Evolutionary conservation across 2,329 filamentous ascomycete genomes (phyloP), one percentile per base, ranked within the genome.

Genomic region (Rhexocercosporidium sp.): DNA sequence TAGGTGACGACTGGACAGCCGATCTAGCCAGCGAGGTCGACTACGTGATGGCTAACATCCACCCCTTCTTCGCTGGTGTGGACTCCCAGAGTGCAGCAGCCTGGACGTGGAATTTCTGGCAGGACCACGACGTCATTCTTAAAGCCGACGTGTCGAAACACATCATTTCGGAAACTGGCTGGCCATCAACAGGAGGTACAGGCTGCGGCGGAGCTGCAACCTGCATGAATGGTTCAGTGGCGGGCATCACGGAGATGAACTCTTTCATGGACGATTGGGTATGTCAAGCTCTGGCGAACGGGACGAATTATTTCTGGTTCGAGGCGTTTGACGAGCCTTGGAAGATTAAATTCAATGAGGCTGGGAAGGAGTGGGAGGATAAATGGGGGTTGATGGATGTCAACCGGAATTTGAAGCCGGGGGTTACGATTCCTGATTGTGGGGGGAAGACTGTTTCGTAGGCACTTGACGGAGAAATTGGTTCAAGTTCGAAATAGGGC

Each of bases 291-390:
- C 80, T 97, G 70, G 82, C 82, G 27, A 97, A 97, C 75, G 91
- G 90, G 54, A 97, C 94, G 1, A 89, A 96, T 72, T 98, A 97
- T 78, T 97, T 97, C 77, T 98, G 95, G 95, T 97, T 98, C 78
- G 92, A 94, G 77, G 93, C 94, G 11, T 98, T 97, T 77, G 95
- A 98, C 77, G 95, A 98, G 83, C 94, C 94, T 2, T 98, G 95
- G 95, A 97, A 98, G 82, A 83, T 91, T 64, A 76, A 79, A 20
- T 97, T 89, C 81, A 91, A 97, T 78, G 83, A 82, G 5, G 59
- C 80, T 66, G 82, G 84, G 47, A 84, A 95, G 81, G 85, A 92
- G 62, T 97, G 94, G 94, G 95, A 98, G 82, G 93, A 97, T 77
- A 92, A 97, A 78, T 97, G 95, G 95, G 95, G 96, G 11, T 81